Evolutionary conservation across 768 basidiomycete species (phyloP), one percentile per base, ranked within the genome.

Genomic region (Suillus decipiens): DNA sequence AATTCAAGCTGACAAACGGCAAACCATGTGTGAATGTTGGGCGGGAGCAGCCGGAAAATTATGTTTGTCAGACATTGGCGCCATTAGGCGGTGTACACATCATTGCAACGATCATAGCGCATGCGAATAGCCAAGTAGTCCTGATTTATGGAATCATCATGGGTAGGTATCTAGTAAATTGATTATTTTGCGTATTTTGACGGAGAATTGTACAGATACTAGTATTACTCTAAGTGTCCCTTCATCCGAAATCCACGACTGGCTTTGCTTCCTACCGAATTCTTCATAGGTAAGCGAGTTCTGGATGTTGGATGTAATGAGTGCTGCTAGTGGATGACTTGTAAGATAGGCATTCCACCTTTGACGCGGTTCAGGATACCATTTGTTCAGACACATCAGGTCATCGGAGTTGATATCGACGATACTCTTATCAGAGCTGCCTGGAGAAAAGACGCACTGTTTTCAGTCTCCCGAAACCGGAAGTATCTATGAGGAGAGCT

Each of bases 261-360:
- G 2, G 78, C 81, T 0, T 75, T 88, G 19, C 76, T 96, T 1
- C 87, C 88, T 0, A 45, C 73, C 3, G 67, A 73, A 1, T 76
- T 89, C 41, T 87, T 95, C 67, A 31, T 63, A 3, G 82, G 75
- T 15, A 84, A 84, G 63, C 77, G 79, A 54, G 88, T 95, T 3
- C 81, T 96, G 12, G 94, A 96, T 74, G 76, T 96, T 0, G 94
- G 94, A 1, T 93, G 92, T 71, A 96, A 96, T 72, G 88, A 92
- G 69, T 94, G 94, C n/a, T n/a, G n/a, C n/a, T n/a, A n/a, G 9
- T 86, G 84, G 82, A 87, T 96, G 41, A 89, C 91, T 1, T 89
- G 89, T 71, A 91, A 95, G 72, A 86, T 95, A n/a, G 93, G 93
- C 89, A 66, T 55, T 79, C 24, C 51, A 36, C 43, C 24, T 34